Evolutionary conservation across 306 rosid genomes (phyloP).

Genomic region (Acmispon strigosus): DNA sequence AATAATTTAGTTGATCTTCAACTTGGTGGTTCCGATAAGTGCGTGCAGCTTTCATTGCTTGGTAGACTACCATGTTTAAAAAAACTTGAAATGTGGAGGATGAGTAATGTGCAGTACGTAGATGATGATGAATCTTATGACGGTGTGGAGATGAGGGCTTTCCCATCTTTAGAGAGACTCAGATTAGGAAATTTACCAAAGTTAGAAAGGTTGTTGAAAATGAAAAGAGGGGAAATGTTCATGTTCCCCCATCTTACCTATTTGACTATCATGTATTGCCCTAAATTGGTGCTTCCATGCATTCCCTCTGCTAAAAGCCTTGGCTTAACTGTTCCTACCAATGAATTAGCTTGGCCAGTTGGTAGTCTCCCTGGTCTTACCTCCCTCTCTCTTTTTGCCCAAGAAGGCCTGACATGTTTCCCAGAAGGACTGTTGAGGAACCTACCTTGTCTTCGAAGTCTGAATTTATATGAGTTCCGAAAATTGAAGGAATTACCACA

Average conservation of each 20-base stretch:
- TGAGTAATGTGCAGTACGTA: too few species aligned
- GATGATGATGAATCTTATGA: too few species aligned
- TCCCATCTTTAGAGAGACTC: neutral
- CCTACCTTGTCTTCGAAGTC: neutral
- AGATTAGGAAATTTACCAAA: too few species aligned
- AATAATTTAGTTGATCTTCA: too few species aligned
- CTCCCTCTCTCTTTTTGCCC: rapidly evolving
- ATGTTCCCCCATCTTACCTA: neutral
- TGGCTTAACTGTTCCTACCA: rapidly evolving
- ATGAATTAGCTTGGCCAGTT: neutral
- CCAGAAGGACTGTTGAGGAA: neutral
- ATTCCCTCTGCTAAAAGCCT: neutral
- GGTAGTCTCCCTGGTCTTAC: neutral
- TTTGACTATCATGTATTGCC: neutral
- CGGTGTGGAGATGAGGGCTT: too few species aligned
- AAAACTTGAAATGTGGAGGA: too few species aligned
- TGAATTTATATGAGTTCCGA: neutral
- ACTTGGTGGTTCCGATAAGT: too few species aligned
- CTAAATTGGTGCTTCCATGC: neutral
- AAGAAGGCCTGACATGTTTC: neutral
- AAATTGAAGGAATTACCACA: neutral
- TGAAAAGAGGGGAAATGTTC: too few species aligned
- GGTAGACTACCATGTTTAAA: too few species aligned
- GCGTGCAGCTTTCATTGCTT: too few species aligned
- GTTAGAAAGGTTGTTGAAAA: too few species aligned